phyloP scores from a whole-genome alignment of 2,329 filamentous ascomycete species.

The Cercospora zeae-maydis region DNA sequence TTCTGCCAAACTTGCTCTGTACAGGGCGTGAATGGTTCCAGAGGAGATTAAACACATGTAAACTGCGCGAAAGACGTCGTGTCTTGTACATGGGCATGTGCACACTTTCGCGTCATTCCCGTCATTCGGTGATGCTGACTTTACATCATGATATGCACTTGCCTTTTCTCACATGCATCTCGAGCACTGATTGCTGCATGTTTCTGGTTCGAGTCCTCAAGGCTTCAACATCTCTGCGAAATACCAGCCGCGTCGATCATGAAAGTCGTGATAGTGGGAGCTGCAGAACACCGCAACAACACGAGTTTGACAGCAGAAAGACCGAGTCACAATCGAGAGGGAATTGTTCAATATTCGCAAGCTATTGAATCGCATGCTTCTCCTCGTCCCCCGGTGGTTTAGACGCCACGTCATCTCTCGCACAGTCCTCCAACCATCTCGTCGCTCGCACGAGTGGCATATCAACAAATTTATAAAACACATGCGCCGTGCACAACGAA shows the following conservation, averaged over 20 bases:
- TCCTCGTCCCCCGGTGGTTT: not conserved
- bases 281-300: not conserved
- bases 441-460: slow-evolving; percentile 14
- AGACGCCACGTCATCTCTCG: slow-evolving; percentile 1
- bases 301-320: not conserved
- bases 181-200: not conserved
- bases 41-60: not conserved
- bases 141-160: not conserved
- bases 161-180: not conserved
- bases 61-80: not conserved
- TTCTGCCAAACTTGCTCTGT: not conserved
- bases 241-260: not conserved
- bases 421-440: slow-evolving; percentile 9
- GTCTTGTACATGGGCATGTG: not conserved
- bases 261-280: not conserved
- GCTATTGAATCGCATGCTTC: not conserved
- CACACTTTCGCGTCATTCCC: not conserved
- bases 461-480: slow-evolving; percentile 17
- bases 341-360: not conserved
- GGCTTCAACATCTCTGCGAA: not conserved
- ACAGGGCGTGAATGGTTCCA: not conserved
- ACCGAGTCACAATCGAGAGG: not conserved
- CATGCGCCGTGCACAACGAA: slow-evolving; percentile 6
- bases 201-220: not conserved
- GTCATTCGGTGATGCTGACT: not conserved